These are phyloP conservation scores for Galeopsis tetrahit DNA, from an alignment of 257 asterid species.

Conservation along the genomic window DNA sequence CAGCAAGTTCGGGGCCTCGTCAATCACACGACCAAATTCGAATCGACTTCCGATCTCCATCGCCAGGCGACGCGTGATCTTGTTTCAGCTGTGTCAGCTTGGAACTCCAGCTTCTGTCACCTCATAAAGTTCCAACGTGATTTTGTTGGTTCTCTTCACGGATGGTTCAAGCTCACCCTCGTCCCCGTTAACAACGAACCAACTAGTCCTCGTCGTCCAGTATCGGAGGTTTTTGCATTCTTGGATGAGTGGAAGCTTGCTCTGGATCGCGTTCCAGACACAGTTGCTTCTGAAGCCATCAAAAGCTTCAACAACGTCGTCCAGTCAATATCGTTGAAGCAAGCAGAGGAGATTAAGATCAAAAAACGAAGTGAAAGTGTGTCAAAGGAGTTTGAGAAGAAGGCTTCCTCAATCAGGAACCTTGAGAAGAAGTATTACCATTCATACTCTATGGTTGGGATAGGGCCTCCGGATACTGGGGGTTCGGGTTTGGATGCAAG, in stretches of 20 bases:
- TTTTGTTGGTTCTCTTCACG: constrained; percentile 71
- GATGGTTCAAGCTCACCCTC: constrained; percentile 89
- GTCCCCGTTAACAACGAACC: constrained; percentile 54
- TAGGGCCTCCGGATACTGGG: constrained; percentile 61
- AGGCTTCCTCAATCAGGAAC: constrained; percentile 67
- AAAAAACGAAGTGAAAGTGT: constrained; percentile 64
- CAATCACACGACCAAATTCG: constrained; percentile 48
- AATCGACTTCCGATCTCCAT: constrained; percentile 83
- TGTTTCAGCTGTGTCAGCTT: constrained; percentile 75
- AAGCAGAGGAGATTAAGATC: constrained; percentile 81
- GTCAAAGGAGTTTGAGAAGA: constrained; percentile 81
- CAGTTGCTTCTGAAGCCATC: constrained; percentile 94
- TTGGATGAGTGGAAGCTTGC: constrained; percentile 96
- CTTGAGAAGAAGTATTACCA: constrained; percentile 85
- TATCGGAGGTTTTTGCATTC: constrained; percentile 58
- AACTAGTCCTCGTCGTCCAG: constrained; percentile 30
- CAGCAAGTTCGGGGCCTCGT: constrained; percentile 93
- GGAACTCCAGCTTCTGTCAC: constrained; percentile 93
- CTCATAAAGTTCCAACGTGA: constrained; percentile 77
- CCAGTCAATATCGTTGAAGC: constrained; percentile 69
- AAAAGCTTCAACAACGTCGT: constrained; percentile 91
- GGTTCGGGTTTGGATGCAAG: constrained; percentile 68
- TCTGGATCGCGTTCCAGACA: constrained; percentile 84
- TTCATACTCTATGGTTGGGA: constrained; percentile 82
- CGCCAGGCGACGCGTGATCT: constrained; percentile 92